Base-by-base conservation (phyloP, 1,139 yeast genomes). In the Diutina pseudorugosa region DNA sequence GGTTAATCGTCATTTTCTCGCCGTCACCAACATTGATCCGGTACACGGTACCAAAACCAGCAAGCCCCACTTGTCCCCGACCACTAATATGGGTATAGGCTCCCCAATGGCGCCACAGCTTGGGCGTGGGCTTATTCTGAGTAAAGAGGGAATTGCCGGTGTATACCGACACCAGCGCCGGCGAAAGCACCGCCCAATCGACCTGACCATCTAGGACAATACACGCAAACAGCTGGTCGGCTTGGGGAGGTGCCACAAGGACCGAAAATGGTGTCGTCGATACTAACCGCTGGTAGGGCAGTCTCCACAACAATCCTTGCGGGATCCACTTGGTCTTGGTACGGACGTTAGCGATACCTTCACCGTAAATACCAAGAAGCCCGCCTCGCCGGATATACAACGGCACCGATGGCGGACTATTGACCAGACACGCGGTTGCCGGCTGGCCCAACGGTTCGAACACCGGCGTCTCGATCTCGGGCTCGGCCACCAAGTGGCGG, bases 101-200 rank as follows among this genome's bases (percentile, higher is more conserved):
- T 2, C 58, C 62, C 27, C 61, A 61, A 11, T 23, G 49, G 19
- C 16, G 36, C 47, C 47, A 43, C 19, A 11, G 36, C 11, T 27
- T 19, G 3, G 86, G 86, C n/a, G 71, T 55, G 30, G 61, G 55
- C 45, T 64, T 65, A 52, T 71, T 63, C 1, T 65, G 62, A 2
- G 79, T 61, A 16, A 65, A 61, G 50, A 82, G 64, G 1, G 82
- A 72, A 40, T 73, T 69, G 0, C 87, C 87, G 2, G 77, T 64
- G 57, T 72, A 79, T 0, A 73, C 76, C 52, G 78, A 79, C 27
- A 82, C 62, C 0, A 81, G 72, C 12, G 68, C 61, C 3, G 69
- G 65, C 48, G 75, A 68, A 50, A 82, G 66, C 3, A 82, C 55
- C 0, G 84, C 84, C 85, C 86, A 82, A 58, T 82, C 88, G 25